Conservation (phyloP, 768 basidiomycete genomes). For the Amanita rubescens region DNA sequence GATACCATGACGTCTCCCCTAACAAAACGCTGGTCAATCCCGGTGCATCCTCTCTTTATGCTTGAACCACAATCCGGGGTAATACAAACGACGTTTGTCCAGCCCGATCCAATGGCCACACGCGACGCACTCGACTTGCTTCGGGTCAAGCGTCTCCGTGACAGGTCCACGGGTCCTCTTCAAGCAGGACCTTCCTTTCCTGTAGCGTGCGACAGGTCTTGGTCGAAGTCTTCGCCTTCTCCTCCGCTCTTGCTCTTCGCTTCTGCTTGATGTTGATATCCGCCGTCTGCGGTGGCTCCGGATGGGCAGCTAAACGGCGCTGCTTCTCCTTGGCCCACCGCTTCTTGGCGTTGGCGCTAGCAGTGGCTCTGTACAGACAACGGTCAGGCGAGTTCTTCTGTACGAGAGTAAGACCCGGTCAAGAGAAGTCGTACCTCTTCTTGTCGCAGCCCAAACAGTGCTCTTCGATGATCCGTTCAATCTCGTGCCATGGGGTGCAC, state of each 20-base stretch:
- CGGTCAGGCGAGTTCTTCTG: neutral
- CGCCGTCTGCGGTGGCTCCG: neutral
- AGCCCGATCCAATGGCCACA: neutral
- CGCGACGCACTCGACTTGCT: neutral
- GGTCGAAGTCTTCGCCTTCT: neutral
- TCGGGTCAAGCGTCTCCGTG: neutral
- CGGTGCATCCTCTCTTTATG: neutral
- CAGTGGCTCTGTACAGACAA: neutral
- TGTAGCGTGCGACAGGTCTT: neutral
- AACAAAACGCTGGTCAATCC: neutral
- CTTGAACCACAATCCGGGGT: neutral
- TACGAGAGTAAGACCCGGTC: too few species aligned
- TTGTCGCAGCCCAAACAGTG: neutral
- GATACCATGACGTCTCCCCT: too few species aligned
- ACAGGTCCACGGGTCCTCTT: neutral
- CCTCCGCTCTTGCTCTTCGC: neutral
- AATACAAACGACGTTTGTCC: neutral
- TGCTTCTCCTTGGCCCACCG: neutral
- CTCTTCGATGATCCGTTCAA: neutral
- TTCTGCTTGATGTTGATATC: neutral
- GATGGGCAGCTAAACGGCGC: neutral
- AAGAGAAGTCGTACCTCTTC: neutral
- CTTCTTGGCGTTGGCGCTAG: neutral
- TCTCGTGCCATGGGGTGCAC: neutral
- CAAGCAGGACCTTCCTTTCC: neutral